Evolutionary conservation across 192 early-diverging fungal species (phyloP), one percentile per base, ranked within the genome.

Genomic region (Lunasporangiospora selenospora): DNA sequence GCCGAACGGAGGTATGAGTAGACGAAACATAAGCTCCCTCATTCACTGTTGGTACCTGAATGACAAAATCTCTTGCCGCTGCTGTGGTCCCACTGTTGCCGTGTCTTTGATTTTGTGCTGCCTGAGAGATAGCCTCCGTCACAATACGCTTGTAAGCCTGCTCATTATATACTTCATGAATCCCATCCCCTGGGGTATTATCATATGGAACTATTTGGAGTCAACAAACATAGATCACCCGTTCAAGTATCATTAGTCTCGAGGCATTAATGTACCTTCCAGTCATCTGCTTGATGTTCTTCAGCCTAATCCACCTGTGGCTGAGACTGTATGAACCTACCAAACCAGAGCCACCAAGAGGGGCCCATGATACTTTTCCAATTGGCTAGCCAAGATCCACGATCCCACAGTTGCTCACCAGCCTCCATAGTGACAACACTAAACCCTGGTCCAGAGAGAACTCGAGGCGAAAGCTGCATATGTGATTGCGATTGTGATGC

Each of bases 281-380:
- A n/a, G n/a, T n/a, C n/a, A n/a, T n/a, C n/a, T n/a, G n/a, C n/a
- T n/a, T n/a, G n/a, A n/a, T n/a, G n/a, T n/a, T n/a, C n/a, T n/a
- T n/a, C n/a, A n/a, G n/a, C n/a, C n/a, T n/a, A n/a, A n/a, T n/a
- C n/a, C n/a, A n/a, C n/a, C n/a, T n/a, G n/a, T n/a, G n/a, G n/a
- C n/a, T n/a, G n/a, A n/a, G n/a, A n/a, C n/a, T 13, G n/a, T 12
- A 31, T 31, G 38, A 23, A 77, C 78, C 62, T 77, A 83, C 81
- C 7, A 67, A 81, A 84, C 80, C 82, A 84, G 7, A 80, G 61
- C 67, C 76, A 75, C 67, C 70, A 71, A 18, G 75, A 67, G 2
- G 32, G 27, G 16, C 80, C 82, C 82, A 84, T 84, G 37, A 81
- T 71, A n/a, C 67, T 62, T 44, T 65, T 76, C 80, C 80, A 84